These are phyloP conservation scores for Microcera coccophila DNA, from an alignment of 2,329 filamentous ascomycete species.

Conservation along the genomic window DNA sequence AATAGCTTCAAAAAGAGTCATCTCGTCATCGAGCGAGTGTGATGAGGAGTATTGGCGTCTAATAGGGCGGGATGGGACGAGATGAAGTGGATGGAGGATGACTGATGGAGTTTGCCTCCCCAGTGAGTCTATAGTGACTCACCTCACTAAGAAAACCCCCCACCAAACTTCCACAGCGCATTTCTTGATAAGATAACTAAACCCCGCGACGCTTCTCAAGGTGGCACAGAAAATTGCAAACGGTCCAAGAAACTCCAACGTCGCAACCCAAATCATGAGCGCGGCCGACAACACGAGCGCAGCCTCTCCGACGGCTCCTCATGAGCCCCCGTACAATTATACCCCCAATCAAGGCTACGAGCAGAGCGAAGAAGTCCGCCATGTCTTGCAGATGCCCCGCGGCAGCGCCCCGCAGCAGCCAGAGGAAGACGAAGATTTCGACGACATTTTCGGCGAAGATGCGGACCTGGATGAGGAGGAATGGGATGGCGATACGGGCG, in stretches of 20 bases:
- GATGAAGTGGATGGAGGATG: not conserved
- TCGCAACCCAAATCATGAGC: not conserved
- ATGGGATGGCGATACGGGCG: constrained; percentile 55
- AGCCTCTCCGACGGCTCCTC: constrained; percentile 39
- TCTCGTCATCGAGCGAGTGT: no score
- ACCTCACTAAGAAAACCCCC: constrained; percentile 7
- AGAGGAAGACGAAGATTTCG: constrained; percentile 23
- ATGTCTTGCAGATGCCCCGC: constrained; percentile 29
- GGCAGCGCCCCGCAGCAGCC: constrained; percentile 21
- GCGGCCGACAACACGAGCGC: constrained; percentile 2
- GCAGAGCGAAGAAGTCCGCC: constrained; percentile 34
- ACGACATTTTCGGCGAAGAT: constrained; percentile 37
- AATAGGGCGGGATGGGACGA: no score
- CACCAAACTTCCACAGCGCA: constrained; percentile 5
- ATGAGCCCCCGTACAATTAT: constrained; percentile 44
- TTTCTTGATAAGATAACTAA: constrained; percentile 16
- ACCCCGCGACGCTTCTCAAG: constrained; percentile 12
- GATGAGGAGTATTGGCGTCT: no score
- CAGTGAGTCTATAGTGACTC: constrained; percentile 5
- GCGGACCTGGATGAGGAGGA: constrained; percentile 63
- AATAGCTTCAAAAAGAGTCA: no score
- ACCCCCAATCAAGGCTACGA: constrained; percentile 43
- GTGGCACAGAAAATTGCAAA: constrained; percentile 21
- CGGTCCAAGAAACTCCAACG: not conserved
- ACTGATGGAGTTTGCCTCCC: not conserved